Evolutionary conservation across 177 flowering plant genomes (phyloP).

Genomic region (Tripterygium wilfordii): DNA sequence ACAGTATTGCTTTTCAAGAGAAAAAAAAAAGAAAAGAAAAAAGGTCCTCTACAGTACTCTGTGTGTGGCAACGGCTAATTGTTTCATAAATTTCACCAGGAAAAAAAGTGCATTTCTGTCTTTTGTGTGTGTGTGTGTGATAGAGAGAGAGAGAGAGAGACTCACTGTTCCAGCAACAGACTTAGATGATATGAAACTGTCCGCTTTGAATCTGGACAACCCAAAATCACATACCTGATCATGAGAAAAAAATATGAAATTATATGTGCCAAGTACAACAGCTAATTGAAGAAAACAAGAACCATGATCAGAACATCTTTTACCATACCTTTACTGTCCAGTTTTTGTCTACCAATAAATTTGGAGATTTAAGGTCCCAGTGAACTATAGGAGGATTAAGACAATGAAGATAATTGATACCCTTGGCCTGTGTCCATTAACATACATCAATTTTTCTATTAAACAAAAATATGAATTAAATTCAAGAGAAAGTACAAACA

Average conservation of each 20-base stretch:
- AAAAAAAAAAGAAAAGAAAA: too few species aligned
- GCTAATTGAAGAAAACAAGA: neutral
- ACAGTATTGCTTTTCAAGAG: too few species aligned
- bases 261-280: neutral
- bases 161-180: conserved; percentile 98
- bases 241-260: conserved; percentile 9
- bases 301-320: neutral
- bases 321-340: conserved; percentile 84
- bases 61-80: too few species aligned
- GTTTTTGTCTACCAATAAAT: conserved; percentile 90
- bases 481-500: neutral
- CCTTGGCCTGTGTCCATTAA: conserved; percentile 73
- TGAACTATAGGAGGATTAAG: conserved; percentile 87
- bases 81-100: too few species aligned
- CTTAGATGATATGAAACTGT: conserved; percentile 84
- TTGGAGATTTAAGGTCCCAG: conserved; percentile 97
- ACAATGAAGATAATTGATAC: conserved; percentile 87
- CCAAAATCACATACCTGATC: conserved; percentile 95
- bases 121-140: neutral
- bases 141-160: conserved; percentile 16
- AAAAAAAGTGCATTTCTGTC: too few species aligned
- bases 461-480: neutral
- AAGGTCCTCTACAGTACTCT: too few species aligned
- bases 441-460: conserved; percentile 4
- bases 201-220: conserved; percentile 90